Base-by-base conservation (phyloP, 139 green algal species). In the Deuterostichococcus epilithicus region DNA sequence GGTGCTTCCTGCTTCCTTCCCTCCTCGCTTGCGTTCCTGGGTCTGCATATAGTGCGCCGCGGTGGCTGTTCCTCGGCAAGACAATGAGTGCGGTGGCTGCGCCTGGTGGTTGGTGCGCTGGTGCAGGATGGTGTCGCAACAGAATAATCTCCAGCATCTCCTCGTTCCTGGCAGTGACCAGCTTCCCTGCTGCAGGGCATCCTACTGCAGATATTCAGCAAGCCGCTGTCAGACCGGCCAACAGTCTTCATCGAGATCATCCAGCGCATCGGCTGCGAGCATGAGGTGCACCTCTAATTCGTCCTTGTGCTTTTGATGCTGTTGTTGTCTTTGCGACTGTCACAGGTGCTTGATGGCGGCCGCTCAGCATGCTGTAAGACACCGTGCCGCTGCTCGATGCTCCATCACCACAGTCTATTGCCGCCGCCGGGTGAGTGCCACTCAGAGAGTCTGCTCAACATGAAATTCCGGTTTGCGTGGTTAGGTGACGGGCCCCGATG, bases 211-310 rank as follows among this genome's bases (percentile, higher is more conserved):
- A 93, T 97, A 76, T 97, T 97, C 84, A 97, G 90, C 58, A 91
- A 91, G 84, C 93, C 93, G 8, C 78, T 97, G 37, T 87, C 86
- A 44, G 90, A 93, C 81, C 72, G 95, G 18, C 92, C 96, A 23
- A 99, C 96, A 2, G 65, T 99, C 32, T 99, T 99, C 76, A 87
- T 99, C 52, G 96, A 99, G 86, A 97, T 99, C 85, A 99, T 99
- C 71, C 86, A 99, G 89, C 86, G 96, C 3, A 82, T 98, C 18
- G 94, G 94, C 33, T 98, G 94, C 88, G 86, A 89, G 82, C 60
- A 67, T 3, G 70, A 85, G 28, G 73, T 82, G 68, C 8, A 23
- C 13, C 3, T 63, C 18, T 20, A 23, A 13, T 52, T 52, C 13
- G 42, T 52, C 42, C 42, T 23, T 52, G 42, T 23, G 8, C 42